Conservation (phyloP, 805 yeast species). For the Pichia eremophila region DNA sequence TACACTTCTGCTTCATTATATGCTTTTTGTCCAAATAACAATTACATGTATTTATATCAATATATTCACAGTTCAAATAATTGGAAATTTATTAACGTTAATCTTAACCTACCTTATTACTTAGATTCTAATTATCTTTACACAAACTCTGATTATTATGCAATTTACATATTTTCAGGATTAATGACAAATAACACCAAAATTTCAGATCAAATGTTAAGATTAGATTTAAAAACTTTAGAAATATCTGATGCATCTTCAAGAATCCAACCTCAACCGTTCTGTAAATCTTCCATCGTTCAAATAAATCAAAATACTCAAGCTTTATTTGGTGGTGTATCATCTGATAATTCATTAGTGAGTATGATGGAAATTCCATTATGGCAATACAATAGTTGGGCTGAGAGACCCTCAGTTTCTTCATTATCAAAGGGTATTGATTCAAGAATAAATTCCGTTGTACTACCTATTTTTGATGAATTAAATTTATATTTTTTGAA, state of each 20-base stretch:
- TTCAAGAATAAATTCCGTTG: slow-evolving; percentile 44
- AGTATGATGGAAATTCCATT: slow-evolving; percentile 64
- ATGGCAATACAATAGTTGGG: slow-evolving; percentile 67
- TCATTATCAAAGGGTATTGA: slow-evolving; percentile 31
- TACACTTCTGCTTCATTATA: slow-evolving; percentile 13
- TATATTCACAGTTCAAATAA: slow-evolving; percentile 2
- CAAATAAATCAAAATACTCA: slow-evolving; percentile 37
- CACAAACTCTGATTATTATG: slow-evolving; percentile 27
- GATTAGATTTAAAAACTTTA: slow-evolving; percentile 30
- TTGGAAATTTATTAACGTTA: slow-evolving; percentile 19
- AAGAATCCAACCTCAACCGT: slow-evolving; percentile 45
- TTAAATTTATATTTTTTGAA: slow-evolving; percentile 15
- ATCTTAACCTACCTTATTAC: slow-evolving; percentile 12
- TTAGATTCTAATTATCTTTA: slow-evolving; percentile 34
- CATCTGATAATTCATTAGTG: slow-evolving; percentile 51
- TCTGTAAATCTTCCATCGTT: slow-evolving; percentile 41
- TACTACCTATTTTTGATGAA: slow-evolving; percentile 42
- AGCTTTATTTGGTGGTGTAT: slow-evolving; percentile 58
- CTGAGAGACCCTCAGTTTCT: slow-evolving; percentile 35
- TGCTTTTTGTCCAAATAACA: slow-evolving; percentile 17
- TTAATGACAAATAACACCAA: slow-evolving; percentile 7
- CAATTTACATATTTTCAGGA: slow-evolving; percentile 52
- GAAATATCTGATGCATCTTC: slow-evolving; percentile 34
- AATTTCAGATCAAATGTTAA: slow-evolving; percentile 34
- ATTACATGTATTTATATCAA: slow-evolving; percentile 4